phyloP scores from a whole-genome alignment of 805 yeast genomes.

The Candida maesae region DNA sequence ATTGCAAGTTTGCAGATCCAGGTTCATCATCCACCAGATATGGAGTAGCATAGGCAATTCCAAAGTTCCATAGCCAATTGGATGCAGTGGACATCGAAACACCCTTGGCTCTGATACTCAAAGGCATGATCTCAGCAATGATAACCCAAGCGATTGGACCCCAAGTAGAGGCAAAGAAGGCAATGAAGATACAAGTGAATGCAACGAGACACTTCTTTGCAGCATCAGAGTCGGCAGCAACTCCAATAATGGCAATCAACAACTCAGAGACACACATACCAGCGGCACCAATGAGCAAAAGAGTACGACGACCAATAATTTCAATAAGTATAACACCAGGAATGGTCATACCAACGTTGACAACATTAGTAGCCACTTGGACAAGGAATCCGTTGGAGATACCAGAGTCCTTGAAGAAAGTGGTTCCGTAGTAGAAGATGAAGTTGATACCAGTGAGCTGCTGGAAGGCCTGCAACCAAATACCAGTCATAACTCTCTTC shows the following conservation, averaged over 20 bases:
- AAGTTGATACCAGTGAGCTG: background rate
- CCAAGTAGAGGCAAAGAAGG: background rate
- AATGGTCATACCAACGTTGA: background rate
- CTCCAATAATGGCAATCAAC: background rate
- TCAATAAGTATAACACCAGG: background rate
- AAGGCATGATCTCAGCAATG: background rate
- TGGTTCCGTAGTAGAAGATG: background rate
- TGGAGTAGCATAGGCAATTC: background rate
- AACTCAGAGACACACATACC: constrained; percentile 1
- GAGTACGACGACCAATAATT: background rate
- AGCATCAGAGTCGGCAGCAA: background rate
- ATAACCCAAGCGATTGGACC: background rate
- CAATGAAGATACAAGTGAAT: background rate
- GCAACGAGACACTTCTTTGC: background rate
- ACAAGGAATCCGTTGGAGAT: background rate
- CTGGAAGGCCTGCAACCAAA: background rate
- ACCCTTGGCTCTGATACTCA: constrained; percentile 1
- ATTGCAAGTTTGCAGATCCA: background rate
- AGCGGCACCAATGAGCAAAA: background rate
- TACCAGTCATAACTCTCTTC: background rate
- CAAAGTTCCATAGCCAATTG: background rate
- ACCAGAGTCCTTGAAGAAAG: constrained; percentile 1
- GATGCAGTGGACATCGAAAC: background rate
- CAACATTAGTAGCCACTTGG: background rate
- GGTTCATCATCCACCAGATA: background rate